Percentiles rank a stretch among this genome's conserved stretches.
phyloP scores from a whole-genome alignment of 164 flowering plant genomes.

The Dillenia turbinata region DNA sequence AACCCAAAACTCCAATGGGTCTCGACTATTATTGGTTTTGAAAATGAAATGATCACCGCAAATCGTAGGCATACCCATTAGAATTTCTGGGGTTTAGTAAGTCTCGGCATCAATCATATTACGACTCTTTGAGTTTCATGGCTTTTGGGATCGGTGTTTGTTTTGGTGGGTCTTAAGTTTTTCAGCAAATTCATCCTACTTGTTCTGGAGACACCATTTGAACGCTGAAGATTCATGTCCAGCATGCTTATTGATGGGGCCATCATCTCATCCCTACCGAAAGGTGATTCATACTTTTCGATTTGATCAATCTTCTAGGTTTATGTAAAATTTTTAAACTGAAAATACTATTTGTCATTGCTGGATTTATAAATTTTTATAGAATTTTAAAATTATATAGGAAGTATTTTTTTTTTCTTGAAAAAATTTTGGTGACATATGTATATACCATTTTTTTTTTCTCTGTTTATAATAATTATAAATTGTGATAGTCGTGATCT shows the following conservation, averaged over 20 bases:
- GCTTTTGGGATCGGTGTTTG: conserved; percentile 19
- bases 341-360: no score
- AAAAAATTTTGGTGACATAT: no score
- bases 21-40: not conserved
- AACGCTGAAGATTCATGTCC: conserved; percentile 19
- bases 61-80: no score
- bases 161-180: conserved; percentile 24
- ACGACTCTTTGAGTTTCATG: conserved; percentile 12
- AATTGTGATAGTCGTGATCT: no score
- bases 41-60: not conserved
- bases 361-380: no score
- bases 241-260: conserved; percentile 20
- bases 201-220: conserved; percentile 13
- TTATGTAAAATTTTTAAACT: no score
- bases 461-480: no score
- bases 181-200: conserved; percentile 22
- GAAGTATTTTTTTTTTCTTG: no score
- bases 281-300: conserved; percentile 7
- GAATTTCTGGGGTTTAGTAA: conserved; percentile 2
- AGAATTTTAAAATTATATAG: no score
- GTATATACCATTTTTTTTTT: no score
- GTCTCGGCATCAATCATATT: conserved; percentile 14
- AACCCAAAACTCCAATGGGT: no score
- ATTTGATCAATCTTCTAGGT: no score
- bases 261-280: conserved; percentile 14